phyloP scores from a whole-genome alignment of 805 yeast genomes.

The Teunomyces aglyptinius region DNA sequence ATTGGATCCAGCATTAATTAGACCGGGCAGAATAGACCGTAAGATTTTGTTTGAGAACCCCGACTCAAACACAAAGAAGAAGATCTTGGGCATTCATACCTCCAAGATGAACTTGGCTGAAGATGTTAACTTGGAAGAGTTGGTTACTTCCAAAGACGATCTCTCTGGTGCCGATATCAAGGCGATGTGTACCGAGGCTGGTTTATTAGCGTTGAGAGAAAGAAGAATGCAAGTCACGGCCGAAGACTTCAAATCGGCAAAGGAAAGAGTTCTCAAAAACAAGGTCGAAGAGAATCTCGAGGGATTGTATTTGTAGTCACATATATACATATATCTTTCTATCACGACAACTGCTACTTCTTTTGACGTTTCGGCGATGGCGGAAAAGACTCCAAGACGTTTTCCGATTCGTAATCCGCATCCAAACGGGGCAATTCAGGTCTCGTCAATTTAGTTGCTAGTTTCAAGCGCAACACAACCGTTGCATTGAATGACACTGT shows the following conservation, averaged over 20 bases:
- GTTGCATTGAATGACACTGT: slow-evolving; percentile 39
- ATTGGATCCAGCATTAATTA: slow-evolving; percentile 90
- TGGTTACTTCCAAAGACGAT: slow-evolving; percentile 89
- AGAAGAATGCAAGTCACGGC: slow-evolving; percentile 97
- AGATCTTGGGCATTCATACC: slow-evolving; percentile 89
- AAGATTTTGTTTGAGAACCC: slow-evolving; percentile 96
- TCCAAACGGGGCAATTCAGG: slow-evolving; percentile 15
- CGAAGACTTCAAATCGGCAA: slow-evolving; percentile 88
- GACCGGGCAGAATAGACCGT: slow-evolving; percentile 97
- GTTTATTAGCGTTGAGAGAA: slow-evolving; percentile 90
- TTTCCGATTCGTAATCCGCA: background rate
- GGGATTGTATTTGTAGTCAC: slow-evolving; percentile 76
- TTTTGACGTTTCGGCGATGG: background rate
- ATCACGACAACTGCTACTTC: background rate
- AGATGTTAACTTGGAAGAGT: slow-evolving; percentile 85
- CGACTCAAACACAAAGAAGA: slow-evolving; percentile 87
- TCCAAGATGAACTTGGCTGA: slow-evolving; percentile 86
- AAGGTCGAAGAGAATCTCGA: slow-evolving; percentile 95
- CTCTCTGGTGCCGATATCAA: slow-evolving; percentile 96
- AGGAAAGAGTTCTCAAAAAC: slow-evolving; percentile 93
- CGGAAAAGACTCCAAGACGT: background rate
- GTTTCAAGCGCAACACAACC: slow-evolving; percentile 16
- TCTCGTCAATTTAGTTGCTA: slow-evolving; percentile 7
- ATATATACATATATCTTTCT: background rate
- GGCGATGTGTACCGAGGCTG: slow-evolving; percentile 97